Conservation (phyloP, 2,329 filamentous ascomycete species). For the Aspergillus chevalieri region DNA sequence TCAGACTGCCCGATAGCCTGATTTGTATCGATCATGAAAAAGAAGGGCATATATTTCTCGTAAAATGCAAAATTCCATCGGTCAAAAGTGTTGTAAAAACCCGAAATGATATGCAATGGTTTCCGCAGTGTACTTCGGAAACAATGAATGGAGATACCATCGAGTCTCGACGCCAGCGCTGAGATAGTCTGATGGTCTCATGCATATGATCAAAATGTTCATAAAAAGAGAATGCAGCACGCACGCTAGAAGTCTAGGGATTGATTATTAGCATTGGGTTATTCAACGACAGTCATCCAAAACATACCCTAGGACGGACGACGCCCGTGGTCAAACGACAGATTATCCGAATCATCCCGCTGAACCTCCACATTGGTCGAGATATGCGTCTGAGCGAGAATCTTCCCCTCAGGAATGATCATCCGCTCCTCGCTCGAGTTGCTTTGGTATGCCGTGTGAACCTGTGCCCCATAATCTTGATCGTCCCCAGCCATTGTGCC, state of each 20-base stretch:
- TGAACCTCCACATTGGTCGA: constrained; percentile 24
- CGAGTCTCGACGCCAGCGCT: not conserved
- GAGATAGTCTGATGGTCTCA: not conserved
- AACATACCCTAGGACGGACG: not conserved
- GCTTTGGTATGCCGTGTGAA: constrained; percentile 10
- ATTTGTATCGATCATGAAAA: no score
- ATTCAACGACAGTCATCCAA: no score
- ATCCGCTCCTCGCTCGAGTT: constrained; percentile 25
- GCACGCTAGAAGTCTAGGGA: no score
- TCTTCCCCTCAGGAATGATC: constrained; percentile 25
- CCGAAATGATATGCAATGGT: no score
- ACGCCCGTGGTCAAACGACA: not conserved
- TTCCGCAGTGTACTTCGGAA: no score
- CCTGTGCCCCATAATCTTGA: constrained; percentile 19
- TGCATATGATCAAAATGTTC: not conserved
- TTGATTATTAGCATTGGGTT: not conserved
- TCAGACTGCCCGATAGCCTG: no score
- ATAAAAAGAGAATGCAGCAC: no score
- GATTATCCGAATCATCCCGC: not conserved
- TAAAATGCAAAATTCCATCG: no score
- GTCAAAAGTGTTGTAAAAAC: no score
- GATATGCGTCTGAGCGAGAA: constrained; percentile 26
- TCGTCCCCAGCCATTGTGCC: constrained; percentile 8
- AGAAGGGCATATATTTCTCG: no score
- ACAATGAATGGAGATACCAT: no score